Conservation (phyloP, 1,284 basidiomycete species). For the Garcileccinum viscosum region DNA sequence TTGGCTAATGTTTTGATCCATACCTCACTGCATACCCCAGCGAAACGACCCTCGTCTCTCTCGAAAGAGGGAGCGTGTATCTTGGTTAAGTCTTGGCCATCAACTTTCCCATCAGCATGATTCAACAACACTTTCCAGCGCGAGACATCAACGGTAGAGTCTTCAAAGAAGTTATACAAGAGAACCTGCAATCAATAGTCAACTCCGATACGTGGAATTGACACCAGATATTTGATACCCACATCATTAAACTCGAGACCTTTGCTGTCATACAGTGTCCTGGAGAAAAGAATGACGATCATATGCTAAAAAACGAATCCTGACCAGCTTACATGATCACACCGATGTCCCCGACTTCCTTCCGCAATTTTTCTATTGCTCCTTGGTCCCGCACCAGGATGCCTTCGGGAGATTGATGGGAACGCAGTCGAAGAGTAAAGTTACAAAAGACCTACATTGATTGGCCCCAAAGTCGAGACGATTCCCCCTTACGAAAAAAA, state of each 20-base stretch:
- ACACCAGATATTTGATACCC: conserved; percentile 14
- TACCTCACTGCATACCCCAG: conserved; percentile 68
- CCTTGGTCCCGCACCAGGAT: conserved; percentile 71
- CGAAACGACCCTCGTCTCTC: conserved; percentile 54
- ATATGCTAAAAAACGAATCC: background rate
- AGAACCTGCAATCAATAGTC: conserved; percentile 55
- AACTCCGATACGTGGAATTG: background rate
- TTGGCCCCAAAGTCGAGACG: conserved; percentile 71
- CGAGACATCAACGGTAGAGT: conserved; percentile 55
- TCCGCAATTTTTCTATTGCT: conserved; percentile 54
- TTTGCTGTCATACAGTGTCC: conserved; percentile 77
- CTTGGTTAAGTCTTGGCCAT: conserved; percentile 17
- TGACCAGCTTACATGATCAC: conserved; percentile 58
- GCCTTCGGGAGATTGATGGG: conserved; percentile 43
- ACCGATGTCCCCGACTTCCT: conserved; percentile 64
- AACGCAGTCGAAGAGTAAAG: background rate
- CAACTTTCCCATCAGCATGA: conserved; percentile 35
- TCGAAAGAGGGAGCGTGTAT: conserved; percentile 53
- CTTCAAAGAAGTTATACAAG: conserved; percentile 74
- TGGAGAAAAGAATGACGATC: conserved; percentile 30
- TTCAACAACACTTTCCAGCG: conserved; percentile 71
- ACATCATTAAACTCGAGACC: conserved; percentile 79
- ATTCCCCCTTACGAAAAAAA: conserved; percentile 44
- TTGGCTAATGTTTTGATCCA: background rate
- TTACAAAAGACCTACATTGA: conserved; percentile 55